phyloP scores from a whole-genome alignment of 2,329 filamentous ascomycete species.

The Knufia fluminis region DNA sequence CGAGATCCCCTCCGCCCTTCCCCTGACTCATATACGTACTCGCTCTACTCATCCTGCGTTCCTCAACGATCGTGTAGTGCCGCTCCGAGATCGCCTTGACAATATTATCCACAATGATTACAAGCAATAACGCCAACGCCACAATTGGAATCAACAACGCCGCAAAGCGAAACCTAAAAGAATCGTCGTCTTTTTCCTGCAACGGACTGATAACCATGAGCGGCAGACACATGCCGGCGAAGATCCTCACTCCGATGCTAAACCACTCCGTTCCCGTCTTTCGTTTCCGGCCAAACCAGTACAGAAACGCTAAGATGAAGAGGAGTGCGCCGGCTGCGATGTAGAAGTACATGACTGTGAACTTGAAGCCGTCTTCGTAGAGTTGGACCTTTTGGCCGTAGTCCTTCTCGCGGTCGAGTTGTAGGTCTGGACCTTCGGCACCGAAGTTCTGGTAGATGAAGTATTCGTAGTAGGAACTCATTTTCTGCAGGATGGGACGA shows the following conservation, averaged over 20 bases:
- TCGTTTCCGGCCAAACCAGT: conserved; percentile 22
- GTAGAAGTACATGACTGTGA: conserved; percentile 11
- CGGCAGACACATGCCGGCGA: conserved; percentile 9
- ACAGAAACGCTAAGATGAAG: conserved; percentile 12
- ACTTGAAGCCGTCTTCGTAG: conserved; percentile 10
- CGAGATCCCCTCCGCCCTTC: background rate
- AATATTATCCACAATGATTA: conserved; percentile 9
- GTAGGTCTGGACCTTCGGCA: conserved; percentile 7
- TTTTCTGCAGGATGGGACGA: conserved; percentile 5
- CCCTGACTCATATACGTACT: background rate
- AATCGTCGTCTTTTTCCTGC: conserved; percentile 1
- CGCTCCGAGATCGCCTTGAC: conserved; percentile 4
- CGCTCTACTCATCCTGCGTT: background rate
- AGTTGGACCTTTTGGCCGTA: conserved; percentile 4
- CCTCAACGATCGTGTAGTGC: conserved; percentile 4
- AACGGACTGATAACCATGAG: conserved; percentile 1
- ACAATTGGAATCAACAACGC: conserved; percentile 8
- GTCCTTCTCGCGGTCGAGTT: conserved; percentile 5
- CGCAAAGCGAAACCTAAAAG: conserved; percentile 6
- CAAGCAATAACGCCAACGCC: background rate
- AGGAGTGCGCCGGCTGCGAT: conserved; percentile 10
- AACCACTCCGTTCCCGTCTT: conserved; percentile 19
- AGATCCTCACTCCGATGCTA: conserved; percentile 8
- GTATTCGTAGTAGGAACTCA: conserved; percentile 3
- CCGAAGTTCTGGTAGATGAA: conserved; percentile 12